Percentiles rank a stretch among this genome's conserved stretches.
These are phyloP conservation scores for Neonectria punicea DNA, from an alignment of 2,329 filamentous ascomycete genomes.

Conservation along the genomic window DNA sequence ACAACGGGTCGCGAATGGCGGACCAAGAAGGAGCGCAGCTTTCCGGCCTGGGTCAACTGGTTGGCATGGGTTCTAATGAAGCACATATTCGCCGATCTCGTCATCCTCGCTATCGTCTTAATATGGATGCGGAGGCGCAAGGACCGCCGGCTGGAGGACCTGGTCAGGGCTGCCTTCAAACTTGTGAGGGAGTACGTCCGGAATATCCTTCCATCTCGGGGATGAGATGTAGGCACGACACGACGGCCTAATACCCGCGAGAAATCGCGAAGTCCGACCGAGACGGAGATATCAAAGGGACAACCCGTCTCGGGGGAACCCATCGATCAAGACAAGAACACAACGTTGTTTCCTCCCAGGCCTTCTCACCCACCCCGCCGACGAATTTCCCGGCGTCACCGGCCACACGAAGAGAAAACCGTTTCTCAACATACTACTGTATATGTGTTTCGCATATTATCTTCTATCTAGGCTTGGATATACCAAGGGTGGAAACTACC, in stretches of 20 bases:
- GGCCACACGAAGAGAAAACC: neutral
- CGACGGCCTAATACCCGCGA: neutral
- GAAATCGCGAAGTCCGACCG: neutral
- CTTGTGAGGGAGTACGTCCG: conserved; percentile 68
- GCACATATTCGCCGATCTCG: conserved; percentile 78
- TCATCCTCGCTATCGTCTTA: conserved; percentile 72
- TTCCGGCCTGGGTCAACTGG: conserved; percentile 78
- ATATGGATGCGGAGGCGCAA: conserved; percentile 78
- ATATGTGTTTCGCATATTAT: conserved; percentile 8
- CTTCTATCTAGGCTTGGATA: conserved; percentile 7
- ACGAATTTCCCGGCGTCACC: conserved; percentile 3
- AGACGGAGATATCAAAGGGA: neutral
- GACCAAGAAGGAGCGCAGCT: conserved; percentile 70
- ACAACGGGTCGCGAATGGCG: conserved; percentile 79
- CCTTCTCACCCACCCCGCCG: neutral
- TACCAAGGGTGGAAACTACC: neutral
- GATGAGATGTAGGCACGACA: conserved; percentile 41
- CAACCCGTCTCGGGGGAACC: neutral
- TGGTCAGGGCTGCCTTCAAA: conserved; percentile 72
- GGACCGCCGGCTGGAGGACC: conserved; percentile 77
- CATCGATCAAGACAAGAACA: neutral
- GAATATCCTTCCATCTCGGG: conserved; percentile 68
- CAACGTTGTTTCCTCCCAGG: neutral
- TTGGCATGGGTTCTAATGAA: conserved; percentile 75
- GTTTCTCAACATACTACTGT: neutral